Conservation (phyloP, 352 stramenopile genomes). For the Phytopythium boreale region DNA sequence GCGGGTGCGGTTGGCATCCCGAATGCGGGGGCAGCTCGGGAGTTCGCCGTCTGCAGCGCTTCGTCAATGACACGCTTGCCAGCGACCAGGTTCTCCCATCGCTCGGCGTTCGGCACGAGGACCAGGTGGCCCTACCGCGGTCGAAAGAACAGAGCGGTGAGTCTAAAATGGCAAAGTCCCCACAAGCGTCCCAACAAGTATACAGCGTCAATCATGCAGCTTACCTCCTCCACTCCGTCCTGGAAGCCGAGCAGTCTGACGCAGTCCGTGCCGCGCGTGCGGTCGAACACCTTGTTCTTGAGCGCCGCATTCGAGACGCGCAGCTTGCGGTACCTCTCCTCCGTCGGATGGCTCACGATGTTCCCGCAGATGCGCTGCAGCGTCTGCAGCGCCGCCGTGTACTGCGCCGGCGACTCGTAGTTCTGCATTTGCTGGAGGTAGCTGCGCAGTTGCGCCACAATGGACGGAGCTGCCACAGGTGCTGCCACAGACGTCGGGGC, state of each 20-base stretch:
- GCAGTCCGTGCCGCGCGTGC: conserved; percentile 50
- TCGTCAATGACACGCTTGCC: conserved; percentile 71
- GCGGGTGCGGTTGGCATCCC: conserved; percentile 7
- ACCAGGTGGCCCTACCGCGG: conserved; percentile 55
- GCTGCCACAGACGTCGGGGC: conserved; percentile 9
- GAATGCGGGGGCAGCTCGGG: conserved; percentile 16
- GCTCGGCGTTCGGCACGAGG: conserved; percentile 63
- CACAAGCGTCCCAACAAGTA: not conserved
- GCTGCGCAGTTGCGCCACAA: conserved; percentile 31
- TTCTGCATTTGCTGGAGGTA: conserved; percentile 59
- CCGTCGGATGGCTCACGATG: conserved; percentile 62
- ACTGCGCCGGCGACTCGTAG: conserved; percentile 34
- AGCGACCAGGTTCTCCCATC: conserved; percentile 69
- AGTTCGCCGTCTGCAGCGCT: conserved; percentile 7
- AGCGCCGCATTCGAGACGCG: conserved; percentile 66
- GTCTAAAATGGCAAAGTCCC: not conserved
- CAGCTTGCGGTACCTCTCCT: conserved; percentile 81
- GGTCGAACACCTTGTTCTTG: conserved; percentile 58
- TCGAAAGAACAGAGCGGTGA: not conserved
- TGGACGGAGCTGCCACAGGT: conserved; percentile 7
- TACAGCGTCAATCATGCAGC: not conserved
- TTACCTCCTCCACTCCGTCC: conserved; percentile 60
- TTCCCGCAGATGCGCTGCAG: conserved; percentile 84
- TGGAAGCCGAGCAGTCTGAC: conserved; percentile 70
- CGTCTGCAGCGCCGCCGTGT: conserved; percentile 50